A percentile compares a stretch with the other conserved stretches of the same genome.
Conservation (phyloP, 169 alveolate species). For the Plasmodium vinckei region DNA sequence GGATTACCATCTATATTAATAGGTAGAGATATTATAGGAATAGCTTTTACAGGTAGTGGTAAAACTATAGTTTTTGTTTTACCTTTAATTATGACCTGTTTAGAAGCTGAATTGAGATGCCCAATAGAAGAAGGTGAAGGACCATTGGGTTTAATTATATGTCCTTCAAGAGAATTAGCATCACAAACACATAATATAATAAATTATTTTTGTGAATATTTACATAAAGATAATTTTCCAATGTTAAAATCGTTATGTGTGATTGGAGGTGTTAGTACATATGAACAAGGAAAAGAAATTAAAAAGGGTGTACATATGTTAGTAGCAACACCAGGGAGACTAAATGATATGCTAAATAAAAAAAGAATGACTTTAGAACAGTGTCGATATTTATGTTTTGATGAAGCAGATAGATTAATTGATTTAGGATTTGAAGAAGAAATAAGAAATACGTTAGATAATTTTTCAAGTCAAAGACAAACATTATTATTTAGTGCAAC, state of each 20-base stretch:
- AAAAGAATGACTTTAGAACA: slow-evolving; percentile 90
- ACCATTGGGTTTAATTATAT: slow-evolving; percentile 93
- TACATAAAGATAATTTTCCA: slow-evolving; percentile 83
- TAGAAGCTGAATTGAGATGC: slow-evolving; percentile 89
- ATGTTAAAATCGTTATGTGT: slow-evolving; percentile 82
- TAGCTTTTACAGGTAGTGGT: slow-evolving; percentile 95
- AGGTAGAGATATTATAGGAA: slow-evolving; percentile 94
- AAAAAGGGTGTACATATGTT: slow-evolving; percentile 94
- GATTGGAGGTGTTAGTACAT: slow-evolving; percentile 89
- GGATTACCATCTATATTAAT: slow-evolving; percentile 91
- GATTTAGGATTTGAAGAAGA: slow-evolving; percentile 98
- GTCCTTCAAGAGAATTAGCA: slow-evolving; percentile 96
- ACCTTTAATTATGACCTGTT: slow-evolving; percentile 92
- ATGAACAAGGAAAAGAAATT: slow-evolving; percentile 82
- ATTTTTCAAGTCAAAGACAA: slow-evolving; percentile 93
- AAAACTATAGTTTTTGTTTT: slow-evolving; percentile 94
- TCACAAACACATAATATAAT: slow-evolving; percentile 92
- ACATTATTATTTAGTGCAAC: slow-evolving; percentile 98
- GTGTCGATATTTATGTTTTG: slow-evolving; percentile 94
- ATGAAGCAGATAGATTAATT: slow-evolving; percentile 98
- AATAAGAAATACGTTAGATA: slow-evolving; percentile 92
- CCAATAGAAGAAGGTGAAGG: slow-evolving; percentile 90
- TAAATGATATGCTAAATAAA: slow-evolving; percentile 93
- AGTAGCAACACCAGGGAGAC: slow-evolving; percentile 99
- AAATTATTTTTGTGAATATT: slow-evolving; percentile 81